A percentile compares a stretch with the other conserved stretches of the same genome.
Evolutionary conservation across 2,329 filamentous ascomycete genomes (phyloP).

Genomic region (Pseudonectria buxi): DNA sequence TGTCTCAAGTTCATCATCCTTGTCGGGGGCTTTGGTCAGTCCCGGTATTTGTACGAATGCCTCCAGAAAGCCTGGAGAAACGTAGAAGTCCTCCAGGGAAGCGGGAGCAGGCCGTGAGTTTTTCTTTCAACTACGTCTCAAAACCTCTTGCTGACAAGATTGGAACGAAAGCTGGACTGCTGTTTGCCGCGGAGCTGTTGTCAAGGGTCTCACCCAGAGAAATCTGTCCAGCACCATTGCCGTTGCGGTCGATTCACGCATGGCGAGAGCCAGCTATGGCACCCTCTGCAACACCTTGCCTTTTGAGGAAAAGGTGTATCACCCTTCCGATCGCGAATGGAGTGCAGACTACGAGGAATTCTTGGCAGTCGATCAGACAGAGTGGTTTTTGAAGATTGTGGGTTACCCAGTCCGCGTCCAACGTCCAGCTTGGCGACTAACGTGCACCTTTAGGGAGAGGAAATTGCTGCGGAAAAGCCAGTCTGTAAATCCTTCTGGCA

Average conservation of each 20-base stretch:
- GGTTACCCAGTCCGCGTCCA: not conserved
- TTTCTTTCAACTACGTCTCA: no score
- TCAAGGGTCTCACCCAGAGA: slow-evolving; percentile 16
- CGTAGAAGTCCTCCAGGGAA: slow-evolving; percentile 26
- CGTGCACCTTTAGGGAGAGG: slow-evolving; percentile 7
- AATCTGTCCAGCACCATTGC: slow-evolving; percentile 3
- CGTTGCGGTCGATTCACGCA: slow-evolving; percentile 17
- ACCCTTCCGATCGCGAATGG: slow-evolving; percentile 13
- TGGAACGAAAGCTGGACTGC: slow-evolving; percentile 26
- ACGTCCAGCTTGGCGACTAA: not conserved
- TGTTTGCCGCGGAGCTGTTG: slow-evolving; percentile 28
- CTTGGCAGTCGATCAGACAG: slow-evolving; percentile 18
- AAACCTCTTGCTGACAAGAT: not conserved
- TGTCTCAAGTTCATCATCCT: slow-evolving; percentile 30
- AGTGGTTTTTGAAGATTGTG: slow-evolving; percentile 25
- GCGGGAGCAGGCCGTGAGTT: slow-evolving; percentile 28
- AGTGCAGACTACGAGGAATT: slow-evolving; percentile 3
- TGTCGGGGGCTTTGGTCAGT: slow-evolving; percentile 34
- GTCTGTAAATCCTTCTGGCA: slow-evolving; percentile 7
- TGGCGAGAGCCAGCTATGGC: slow-evolving; percentile 26
- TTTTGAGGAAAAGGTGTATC: slow-evolving; percentile 12
- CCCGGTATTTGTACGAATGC: slow-evolving; percentile 21
- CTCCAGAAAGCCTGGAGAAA: slow-evolving; percentile 9
- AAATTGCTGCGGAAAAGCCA: slow-evolving; percentile 6
- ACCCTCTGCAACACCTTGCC: slow-evolving; percentile 6